These are phyloP conservation scores for Wickerhamomyces ciferrii DNA, from an alignment of 805 yeast species.

Conservation along the genomic window DNA sequence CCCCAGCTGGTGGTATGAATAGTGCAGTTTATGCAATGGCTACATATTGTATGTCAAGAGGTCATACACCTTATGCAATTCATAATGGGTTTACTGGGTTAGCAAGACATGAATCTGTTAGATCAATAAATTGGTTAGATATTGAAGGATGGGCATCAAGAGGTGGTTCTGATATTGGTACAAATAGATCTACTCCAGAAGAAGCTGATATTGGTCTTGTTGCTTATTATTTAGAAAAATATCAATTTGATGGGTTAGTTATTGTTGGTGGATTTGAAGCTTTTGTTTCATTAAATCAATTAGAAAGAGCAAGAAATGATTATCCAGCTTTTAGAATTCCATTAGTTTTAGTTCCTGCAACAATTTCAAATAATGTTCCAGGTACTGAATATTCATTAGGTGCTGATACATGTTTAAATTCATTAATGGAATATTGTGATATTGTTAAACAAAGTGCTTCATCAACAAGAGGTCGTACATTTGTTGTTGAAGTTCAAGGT, in stretches of 20 bases:
- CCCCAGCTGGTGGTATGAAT: constrained; percentile 76
- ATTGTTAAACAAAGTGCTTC: constrained; percentile 77
- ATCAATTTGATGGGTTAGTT: constrained; percentile 63
- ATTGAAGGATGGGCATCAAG: constrained; percentile 67
- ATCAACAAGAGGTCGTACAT: constrained; percentile 71
- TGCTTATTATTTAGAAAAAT: constrained; percentile 68
- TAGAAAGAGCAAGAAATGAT: constrained; percentile 51
- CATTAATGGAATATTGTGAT: constrained; percentile 69
- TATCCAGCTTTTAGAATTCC: constrained; percentile 76
- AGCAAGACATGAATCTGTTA: constrained; percentile 55
- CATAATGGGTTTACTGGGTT: constrained; percentile 74
- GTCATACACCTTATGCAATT: constrained; percentile 68
- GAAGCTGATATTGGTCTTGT: constrained; percentile 64
- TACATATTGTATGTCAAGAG: constrained; percentile 67
- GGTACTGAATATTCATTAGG: constrained; percentile 79
- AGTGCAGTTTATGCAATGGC: constrained; percentile 75
- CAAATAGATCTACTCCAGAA: constrained; percentile 66
- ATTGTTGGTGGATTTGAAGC: constrained; percentile 83
- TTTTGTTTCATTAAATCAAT: constrained; percentile 62
- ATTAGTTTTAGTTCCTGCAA: constrained; percentile 73
- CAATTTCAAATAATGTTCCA: constrained; percentile 76
- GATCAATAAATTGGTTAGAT: constrained; percentile 59
- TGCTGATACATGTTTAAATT: constrained; percentile 69
- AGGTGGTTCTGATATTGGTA: constrained; percentile 83
- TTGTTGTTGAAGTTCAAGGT: constrained; percentile 82